phyloP scores from a whole-genome alignment of 768 basidiomycete genomes.

The Psilocybe subaeruginosa region DNA sequence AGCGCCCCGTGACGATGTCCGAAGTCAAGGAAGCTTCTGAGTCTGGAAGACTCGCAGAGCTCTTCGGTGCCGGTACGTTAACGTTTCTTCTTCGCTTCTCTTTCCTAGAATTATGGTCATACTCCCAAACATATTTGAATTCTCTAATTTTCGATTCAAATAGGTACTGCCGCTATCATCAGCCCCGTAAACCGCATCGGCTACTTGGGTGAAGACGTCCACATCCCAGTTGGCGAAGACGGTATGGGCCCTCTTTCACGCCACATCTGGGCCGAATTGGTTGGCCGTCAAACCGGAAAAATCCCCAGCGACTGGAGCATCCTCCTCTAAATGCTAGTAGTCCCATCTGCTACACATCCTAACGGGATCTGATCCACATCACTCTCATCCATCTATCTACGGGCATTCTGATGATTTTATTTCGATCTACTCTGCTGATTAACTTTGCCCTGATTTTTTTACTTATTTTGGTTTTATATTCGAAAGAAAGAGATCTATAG shows the following conservation, averaged over 20 bases:
- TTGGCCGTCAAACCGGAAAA: slow-evolving; percentile 78
- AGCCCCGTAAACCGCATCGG: slow-evolving; percentile 75
- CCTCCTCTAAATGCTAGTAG: slow-evolving; percentile 12
- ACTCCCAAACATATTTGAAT: background rate
- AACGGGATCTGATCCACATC: background rate
- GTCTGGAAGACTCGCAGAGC: slow-evolving; percentile 73
- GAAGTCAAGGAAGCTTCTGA: slow-evolving; percentile 65
- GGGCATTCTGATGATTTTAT: background rate
- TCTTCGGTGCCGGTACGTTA: slow-evolving; percentile 76
- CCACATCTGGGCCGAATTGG: slow-evolving; percentile 71
- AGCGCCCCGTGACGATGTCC: slow-evolving; percentile 75
- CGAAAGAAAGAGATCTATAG: background rate
- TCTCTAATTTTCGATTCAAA: slow-evolving; percentile 26
- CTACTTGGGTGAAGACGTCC: slow-evolving; percentile 64
- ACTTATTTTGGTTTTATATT: background rate
- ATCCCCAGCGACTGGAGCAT: slow-evolving; percentile 85
- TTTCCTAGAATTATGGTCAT: background rate
- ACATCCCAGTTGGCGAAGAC: slow-evolving; percentile 64
- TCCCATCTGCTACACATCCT: background rate
- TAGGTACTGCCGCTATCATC: slow-evolving; percentile 81
- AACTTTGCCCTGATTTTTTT: background rate
- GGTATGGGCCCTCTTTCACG: slow-evolving; percentile 84
- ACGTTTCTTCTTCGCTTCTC: background rate
- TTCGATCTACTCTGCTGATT: background rate
- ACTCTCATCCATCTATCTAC: background rate